Evolutionary conservation across 139 green algal species (phyloP).

Genomic region (Pseudopediastrum boryanum): DNA sequence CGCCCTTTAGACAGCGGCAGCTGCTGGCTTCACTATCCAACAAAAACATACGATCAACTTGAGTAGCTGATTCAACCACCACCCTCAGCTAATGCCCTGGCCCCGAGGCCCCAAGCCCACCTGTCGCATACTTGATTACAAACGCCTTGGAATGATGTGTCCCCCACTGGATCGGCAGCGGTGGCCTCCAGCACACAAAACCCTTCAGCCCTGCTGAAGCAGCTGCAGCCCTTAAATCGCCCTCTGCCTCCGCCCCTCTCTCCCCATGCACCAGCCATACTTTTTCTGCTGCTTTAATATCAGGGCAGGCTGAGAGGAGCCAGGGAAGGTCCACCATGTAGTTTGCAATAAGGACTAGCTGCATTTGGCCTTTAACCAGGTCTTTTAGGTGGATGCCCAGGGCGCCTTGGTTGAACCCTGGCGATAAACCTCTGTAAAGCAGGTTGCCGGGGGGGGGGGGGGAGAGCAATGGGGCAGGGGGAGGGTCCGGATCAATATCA

Average conservation of each 20-base stretch:
- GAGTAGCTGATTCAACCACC: conserved; percentile 47
- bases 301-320: conserved; percentile 66
- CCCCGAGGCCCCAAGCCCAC: neutral
- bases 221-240: neutral
- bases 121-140: conserved; percentile 49
- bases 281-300: conserved; percentile 41
- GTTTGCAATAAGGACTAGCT: conserved; percentile 64
- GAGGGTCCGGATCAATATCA: too few relatives aligned
- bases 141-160: conserved; percentile 78
- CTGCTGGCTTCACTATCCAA: too few relatives aligned
- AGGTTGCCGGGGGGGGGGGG: too few relatives aligned
- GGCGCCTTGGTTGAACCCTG: conserved; percentile 45
- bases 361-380: conserved; percentile 47
- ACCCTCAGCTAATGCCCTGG: neutral
- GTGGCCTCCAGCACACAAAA: conserved; percentile 39
- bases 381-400: conserved; percentile 47
- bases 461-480: too few relatives aligned
- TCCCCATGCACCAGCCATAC: conserved; percentile 50
- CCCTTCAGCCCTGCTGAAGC: conserved; percentile 16
- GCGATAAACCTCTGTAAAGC: conserved; percentile 42
- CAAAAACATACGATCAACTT: too few relatives aligned
- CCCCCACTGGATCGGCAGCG: conserved; percentile 59
- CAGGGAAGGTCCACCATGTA: conserved; percentile 79
- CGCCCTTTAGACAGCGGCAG: too few relatives aligned
- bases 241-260: neutral